Evolutionary conservation across 1,284 basidiomycete genomes (phyloP), one percentile per base, ranked within the genome.

Genomic region (Cryptococcus neoformans): DNA sequence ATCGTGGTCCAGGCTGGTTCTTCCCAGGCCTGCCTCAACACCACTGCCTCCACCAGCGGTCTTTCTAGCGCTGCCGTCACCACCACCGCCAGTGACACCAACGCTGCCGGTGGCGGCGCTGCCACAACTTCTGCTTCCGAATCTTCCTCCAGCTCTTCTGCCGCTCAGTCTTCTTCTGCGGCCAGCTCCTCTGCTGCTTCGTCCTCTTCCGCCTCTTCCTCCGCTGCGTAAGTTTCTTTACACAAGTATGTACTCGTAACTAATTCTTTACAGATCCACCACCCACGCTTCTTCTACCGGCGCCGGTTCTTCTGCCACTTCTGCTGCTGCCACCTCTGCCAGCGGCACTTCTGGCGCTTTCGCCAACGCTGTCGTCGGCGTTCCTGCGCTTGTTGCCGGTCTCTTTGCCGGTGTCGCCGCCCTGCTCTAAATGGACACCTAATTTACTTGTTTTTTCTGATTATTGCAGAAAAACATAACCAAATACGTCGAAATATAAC

Each of bases 1-100:
- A 17, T 68, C 41, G 68, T 64, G 51, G 64, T 72, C 54, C 71
- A 72, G 57, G 55, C 64, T 48, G 68, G 70, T 57, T 58, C 63
- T 36, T 64, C 59, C 48, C 60, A 51, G 53, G 44, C 60, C 6
- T 74, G 72, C 58, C 51, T 74, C 52, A 65, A 66, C 64, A 37
- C 60, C 39, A 62, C 59, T 40, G 65, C 63, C 10, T 55, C 60
- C 28, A 65, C 63, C 47, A 57, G 54, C 46, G 66, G 65, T 49
- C 42, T 67, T n/a, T 50, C 65, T 36, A 57, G 63, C 44, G 62
- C 46, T 49, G 49, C 58, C 45, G 44, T 61, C 21, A 47, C 61
- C 38, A 60, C 60, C 51, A 54, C 61, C 49, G 49, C 51, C 21
- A 51, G 56, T 49, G 49, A 50, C 38, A 28, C 56, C 41, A 48